Conservation (phyloP, 2,329 filamentous ascomycete genomes). For the Teratosphaeria gauchensis region DNA sequence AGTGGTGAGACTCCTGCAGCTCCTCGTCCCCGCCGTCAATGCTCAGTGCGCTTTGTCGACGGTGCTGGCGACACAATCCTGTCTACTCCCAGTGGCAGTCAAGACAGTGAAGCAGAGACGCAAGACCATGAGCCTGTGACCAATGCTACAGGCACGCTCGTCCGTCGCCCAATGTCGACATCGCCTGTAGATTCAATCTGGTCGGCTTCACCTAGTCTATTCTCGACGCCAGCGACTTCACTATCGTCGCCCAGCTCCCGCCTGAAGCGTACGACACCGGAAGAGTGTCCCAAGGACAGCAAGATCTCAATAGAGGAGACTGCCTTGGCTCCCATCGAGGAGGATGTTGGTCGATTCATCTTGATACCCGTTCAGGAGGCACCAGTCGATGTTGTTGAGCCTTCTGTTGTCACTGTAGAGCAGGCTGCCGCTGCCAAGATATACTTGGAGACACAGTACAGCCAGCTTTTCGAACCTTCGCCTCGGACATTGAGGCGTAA, state of each 20-base stretch:
- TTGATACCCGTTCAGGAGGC: conserved; percentile 24
- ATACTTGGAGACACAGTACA: conserved; percentile 76
- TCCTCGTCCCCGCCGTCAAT: not conserved
- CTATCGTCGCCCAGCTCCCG: conserved; percentile 17
- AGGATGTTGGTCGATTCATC: conserved; percentile 18
- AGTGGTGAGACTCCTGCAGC: not conserved
- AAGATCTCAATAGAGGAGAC: conserved; percentile 17
- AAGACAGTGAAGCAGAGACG: not conserved
- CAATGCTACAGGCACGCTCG: not conserved
- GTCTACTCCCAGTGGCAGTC: not conserved
- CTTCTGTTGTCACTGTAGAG: conserved; percentile 58
- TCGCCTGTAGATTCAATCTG: conserved; percentile 4
- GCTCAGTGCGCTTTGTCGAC: not conserved
- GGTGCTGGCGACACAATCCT: not conserved
- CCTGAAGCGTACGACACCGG: conserved; percentile 16
- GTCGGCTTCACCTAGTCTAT: conserved; percentile 16
- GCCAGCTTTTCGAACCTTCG: conserved; percentile 48
- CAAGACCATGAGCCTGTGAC: not conserved
- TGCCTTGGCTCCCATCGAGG: conserved; percentile 23
- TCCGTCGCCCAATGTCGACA: not conserved
- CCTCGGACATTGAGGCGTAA: conserved; percentile 53
- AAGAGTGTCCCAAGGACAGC: conserved; percentile 17
- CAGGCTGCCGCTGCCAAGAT: conserved; percentile 71
- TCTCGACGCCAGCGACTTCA: conserved; percentile 26
- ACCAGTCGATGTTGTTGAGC: conserved; percentile 12